Percentiles rank a stretch among this genome's conserved stretches.
Evolutionary conservation across 495 filamentous ascomycete species (phyloP).

Genomic region (Cercophora newfieldiana): DNA sequence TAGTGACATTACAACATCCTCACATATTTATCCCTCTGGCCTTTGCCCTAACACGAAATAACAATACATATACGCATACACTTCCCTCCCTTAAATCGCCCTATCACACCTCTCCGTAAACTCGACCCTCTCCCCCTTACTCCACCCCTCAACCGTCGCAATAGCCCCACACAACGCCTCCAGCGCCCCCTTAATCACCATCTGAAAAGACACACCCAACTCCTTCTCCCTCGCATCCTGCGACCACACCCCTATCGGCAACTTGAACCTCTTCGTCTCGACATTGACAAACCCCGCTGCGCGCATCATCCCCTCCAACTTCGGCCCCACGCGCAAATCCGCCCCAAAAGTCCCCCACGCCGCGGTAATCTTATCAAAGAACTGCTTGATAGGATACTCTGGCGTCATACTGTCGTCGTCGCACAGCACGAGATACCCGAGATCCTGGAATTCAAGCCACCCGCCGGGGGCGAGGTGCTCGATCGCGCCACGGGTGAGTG

Average conservation of each 20-base stretch:
- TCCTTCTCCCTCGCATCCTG: constrained; percentile 15
- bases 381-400: constrained; percentile 33
- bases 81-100: constrained; percentile 51
- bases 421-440: constrained; percentile 36
- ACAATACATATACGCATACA: constrained; percentile 48
- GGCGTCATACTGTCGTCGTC: constrained; percentile 44
- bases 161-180: constrained; percentile 53
- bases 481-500: constrained; percentile 29
- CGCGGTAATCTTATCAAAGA: constrained; percentile 29
- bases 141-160: not conserved
- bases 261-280: constrained; percentile 48
- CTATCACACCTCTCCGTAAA: constrained; percentile 53
- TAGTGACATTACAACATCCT: not conserved
- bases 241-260: constrained; percentile 61
- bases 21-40: constrained; percentile 14
- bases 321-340: constrained; percentile 48
- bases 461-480: constrained; percentile 47
- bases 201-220: constrained; percentile 41
- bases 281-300: constrained; percentile 63
- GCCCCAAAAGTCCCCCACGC: constrained; percentile 34
- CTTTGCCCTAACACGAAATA: constrained; percentile 36
- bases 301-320: constrained; percentile 45
- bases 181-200: constrained; percentile 44
- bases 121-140: constrained; percentile 50
- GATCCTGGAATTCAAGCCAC: constrained; percentile 55